Conservation (phyloP, 208 protist genomes). For the Polymyxa betae region DNA sequence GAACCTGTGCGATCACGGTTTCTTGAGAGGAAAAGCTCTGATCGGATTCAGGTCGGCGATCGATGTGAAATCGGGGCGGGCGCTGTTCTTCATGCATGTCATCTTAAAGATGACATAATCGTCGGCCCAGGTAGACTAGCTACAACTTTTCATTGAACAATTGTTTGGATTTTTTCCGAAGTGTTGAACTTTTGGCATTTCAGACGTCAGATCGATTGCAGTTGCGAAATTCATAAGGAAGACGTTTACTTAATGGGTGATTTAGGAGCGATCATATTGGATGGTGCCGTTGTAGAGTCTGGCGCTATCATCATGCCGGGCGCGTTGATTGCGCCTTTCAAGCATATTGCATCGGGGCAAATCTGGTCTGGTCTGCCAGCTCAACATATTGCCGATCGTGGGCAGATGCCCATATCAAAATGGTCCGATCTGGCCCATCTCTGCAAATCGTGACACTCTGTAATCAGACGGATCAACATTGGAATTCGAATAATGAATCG, state of each 20-base stretch:
- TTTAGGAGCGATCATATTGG: slow-evolving; percentile 6
- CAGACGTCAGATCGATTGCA: too few species aligned
- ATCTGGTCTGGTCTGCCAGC: slow-evolving; percentile 22
- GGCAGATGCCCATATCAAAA: too few species aligned
- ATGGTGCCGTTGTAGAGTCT: slow-evolving; percentile 23
- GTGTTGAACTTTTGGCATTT: too few species aligned
- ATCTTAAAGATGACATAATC: background rate
- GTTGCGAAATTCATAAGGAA: too few species aligned
- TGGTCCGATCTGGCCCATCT: too few species aligned
- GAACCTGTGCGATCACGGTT: too few species aligned
- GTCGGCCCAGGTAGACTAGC: slow-evolving; percentile 25
- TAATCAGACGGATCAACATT: too few species aligned
- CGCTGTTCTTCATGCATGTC: slow-evolving; percentile 27
- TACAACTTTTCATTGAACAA: background rate
- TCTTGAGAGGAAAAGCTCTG: too few species aligned
- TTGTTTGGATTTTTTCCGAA: background rate
- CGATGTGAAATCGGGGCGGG: background rate
- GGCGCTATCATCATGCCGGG: slow-evolving; percentile 21
- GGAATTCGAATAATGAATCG: too few species aligned
- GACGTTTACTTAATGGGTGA: background rate
- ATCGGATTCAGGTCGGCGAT: background rate
- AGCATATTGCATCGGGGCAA: background rate
- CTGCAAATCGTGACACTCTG: too few species aligned
- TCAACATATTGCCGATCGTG: too few species aligned
- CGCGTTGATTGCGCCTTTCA: slow-evolving; percentile 15